Evolutionary conservation across 768 basidiomycete species (phyloP).

Genomic region (Mycena epipterygia): DNA sequence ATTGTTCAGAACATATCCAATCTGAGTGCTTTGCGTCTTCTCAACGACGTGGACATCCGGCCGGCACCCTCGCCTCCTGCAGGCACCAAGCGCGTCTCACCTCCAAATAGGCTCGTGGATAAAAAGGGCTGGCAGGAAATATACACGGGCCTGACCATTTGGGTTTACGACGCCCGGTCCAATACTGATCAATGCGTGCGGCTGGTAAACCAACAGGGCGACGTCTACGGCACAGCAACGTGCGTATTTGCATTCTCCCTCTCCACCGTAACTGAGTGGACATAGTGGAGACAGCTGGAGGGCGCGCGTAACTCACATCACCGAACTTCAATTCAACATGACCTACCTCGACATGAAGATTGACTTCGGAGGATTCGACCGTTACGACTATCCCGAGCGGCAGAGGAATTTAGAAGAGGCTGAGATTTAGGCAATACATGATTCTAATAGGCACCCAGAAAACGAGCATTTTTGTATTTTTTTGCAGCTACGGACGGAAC

Average conservation of each 20-base stretch:
- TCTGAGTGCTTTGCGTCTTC: conserved; percentile 71
- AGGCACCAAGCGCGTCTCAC: conserved; percentile 59
- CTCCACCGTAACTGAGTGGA: conserved; percentile 11
- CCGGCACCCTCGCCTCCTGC: conserved; percentile 61
- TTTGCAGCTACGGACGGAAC: conserved; percentile 36
- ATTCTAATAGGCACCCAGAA: conserved; percentile 36
- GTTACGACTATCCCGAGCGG: conserved; percentile 78
- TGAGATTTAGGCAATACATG: conserved; percentile 1
- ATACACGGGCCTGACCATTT: conserved; percentile 75
- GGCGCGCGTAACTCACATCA: conserved; percentile 75
- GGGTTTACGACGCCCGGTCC: conserved; percentile 82
- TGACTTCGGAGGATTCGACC: conserved; percentile 82
- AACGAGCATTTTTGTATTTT: conserved; percentile 37
- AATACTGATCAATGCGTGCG: conserved; percentile 77
- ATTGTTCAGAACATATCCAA: conserved; percentile 70
- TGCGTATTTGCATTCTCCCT: conserved; percentile 51
- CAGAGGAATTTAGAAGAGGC: conserved; percentile 75
- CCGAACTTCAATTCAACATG: conserved; percentile 80
- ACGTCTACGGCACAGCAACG: conserved; percentile 85
- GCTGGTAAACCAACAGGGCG: conserved; percentile 72
- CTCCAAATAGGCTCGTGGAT: conserved; percentile 73
- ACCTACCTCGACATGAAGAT: conserved; percentile 72
- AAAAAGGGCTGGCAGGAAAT: conserved; percentile 78
- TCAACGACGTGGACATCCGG: conserved; percentile 80
- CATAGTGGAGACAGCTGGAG: conserved; percentile 87